Base-by-base conservation (phyloP, 1,139 yeast species). In the Kodamaea arcana region DNA sequence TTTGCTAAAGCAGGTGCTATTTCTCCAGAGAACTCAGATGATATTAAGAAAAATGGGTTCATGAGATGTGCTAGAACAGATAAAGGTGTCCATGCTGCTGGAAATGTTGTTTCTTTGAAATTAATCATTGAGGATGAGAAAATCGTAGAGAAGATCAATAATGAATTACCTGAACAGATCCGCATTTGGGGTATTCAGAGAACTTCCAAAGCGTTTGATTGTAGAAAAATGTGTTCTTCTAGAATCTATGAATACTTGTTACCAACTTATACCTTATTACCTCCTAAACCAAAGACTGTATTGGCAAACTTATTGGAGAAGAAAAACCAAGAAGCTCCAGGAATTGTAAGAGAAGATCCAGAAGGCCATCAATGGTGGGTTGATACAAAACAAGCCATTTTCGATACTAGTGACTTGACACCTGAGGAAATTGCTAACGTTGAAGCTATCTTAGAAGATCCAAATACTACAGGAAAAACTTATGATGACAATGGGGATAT, bases 51-150 rank as follows among this genome's bases (percentile, higher is more conserved):
- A 55, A 80, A 82, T 37, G 90, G 94, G 0, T 85, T 94, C 51
- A 83, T 86, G 85, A 76, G 99, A 51, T 95, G 97, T 30, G 98
- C 98, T 3, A 74, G 98, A 60, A 92, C 99, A 4, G 99, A 92
- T 58, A 94, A 92, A 60, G 99, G 98, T 42, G 99, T 92, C 12
- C 99, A 92, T 60, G 98, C 99, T 17, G 97, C 97, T 4, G 97
- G 98, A 18, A 92, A 92, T 55, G 88, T 92, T 21, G 78, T 94
- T 29, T 84, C 95, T 7, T 69, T 87, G 50, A 92, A 92, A 56
- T 66, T 92, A 68, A 88, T 90, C 50, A 75, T 90, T 39, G 97
- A 90, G 55, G 97, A 90, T 51, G 75, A 72, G n/a, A 83, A 84
- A 36, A 73, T 90, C 35, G 69, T 83, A 29, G 69, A 71, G 29